Percentiles rank a stretch among this genome's conserved stretches.
phyloP scores from a whole-genome alignment of 2,329 filamentous ascomycete genomes.

The Paecilomyces variotii region DNA sequence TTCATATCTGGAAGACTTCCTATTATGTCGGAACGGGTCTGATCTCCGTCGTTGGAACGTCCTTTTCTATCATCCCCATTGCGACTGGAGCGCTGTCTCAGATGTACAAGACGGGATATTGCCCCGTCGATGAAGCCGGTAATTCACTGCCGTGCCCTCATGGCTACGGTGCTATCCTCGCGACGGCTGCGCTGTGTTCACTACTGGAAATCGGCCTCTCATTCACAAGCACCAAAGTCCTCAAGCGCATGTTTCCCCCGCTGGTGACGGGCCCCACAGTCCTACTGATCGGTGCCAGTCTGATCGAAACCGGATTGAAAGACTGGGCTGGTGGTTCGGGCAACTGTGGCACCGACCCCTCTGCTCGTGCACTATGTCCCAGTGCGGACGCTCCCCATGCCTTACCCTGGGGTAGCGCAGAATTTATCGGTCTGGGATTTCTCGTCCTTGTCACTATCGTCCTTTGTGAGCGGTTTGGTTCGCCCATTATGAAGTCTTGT shows the following conservation, averaged over 20 bases:
- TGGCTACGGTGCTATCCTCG: conserved; percentile 59
- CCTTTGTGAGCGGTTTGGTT: conserved; percentile 60
- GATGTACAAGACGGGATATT: conserved; percentile 59
- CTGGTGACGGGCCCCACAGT: conserved; percentile 62
- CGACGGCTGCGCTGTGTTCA: conserved; percentile 43
- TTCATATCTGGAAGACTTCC: conserved; percentile 55
- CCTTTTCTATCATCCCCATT: conserved; percentile 59
- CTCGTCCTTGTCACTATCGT: conserved; percentile 61
- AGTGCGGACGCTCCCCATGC: conserved; percentile 51
- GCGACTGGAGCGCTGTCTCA: conserved; percentile 54
- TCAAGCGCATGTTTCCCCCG: conserved; percentile 59
- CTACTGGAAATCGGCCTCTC: conserved; percentile 56
- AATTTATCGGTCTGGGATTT: conserved; percentile 61
- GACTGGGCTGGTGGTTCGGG: conserved; percentile 62
- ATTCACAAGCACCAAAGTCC: conserved; percentile 52
- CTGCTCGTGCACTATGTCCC: conserved; percentile 52
- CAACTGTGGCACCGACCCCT: conserved; percentile 30
- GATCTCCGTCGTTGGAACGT: conserved; percentile 61
- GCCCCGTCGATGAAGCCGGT: conserved; percentile 49
- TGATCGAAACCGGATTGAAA: conserved; percentile 56
- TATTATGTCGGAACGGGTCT: conserved; percentile 59
- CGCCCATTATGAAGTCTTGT: conserved; percentile 62
- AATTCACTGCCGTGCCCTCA: conserved; percentile 54
- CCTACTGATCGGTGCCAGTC: conserved; percentile 57
- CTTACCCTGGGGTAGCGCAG: conserved; percentile 54